These are phyloP conservation scores for Fusarium solani-melongenae DNA, from an alignment of 2,329 filamentous ascomycete species.

Conservation along the genomic window DNA sequence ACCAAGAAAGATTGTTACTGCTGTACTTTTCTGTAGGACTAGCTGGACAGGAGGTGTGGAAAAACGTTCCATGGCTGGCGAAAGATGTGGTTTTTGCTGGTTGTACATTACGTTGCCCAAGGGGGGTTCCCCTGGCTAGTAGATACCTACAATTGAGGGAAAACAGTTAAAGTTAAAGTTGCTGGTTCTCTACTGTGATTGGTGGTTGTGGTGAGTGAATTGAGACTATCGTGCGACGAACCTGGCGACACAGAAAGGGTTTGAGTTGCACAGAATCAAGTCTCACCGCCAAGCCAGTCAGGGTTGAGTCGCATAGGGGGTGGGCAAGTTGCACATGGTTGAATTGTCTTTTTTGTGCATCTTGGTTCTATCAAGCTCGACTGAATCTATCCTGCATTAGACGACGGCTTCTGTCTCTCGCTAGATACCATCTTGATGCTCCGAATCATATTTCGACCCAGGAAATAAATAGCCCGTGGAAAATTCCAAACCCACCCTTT, in stretches of 20 bases:
- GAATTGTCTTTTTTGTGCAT: not conserved
- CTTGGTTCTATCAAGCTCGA: not conserved
- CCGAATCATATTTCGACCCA: not conserved
- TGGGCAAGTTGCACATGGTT: not conserved
- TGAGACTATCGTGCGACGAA: not conserved
- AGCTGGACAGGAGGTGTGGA: constrained; percentile 34
- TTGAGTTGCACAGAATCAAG: not conserved
- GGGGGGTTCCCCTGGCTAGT: constrained; percentile 32
- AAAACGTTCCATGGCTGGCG: constrained; percentile 27
- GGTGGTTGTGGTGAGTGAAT: not conserved
- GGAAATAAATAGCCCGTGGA: not conserved
- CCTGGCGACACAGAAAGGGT: not conserved
- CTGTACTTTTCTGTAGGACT: constrained; percentile 43
- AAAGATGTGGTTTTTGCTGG: constrained; percentile 31
- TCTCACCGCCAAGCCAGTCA: not conserved
- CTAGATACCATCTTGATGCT: not conserved
- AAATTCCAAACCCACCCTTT: constrained; percentile 6
- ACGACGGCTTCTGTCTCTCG: not conserved
- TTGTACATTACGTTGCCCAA: constrained; percentile 40
- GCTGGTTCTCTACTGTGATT: constrained; percentile 1
- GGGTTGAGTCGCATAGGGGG: not conserved
- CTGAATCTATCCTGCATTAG: not conserved
- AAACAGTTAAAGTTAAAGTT: constrained; percentile 39
- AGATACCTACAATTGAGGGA: constrained; percentile 44
- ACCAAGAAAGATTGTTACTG: constrained; percentile 38